A percentile compares a stretch with the other conserved stretches of the same genome.
These are phyloP conservation scores for Naganishia vaughanmartiniae DNA, from an alignment of 768 basidiomycete genomes.

Conservation along the genomic window DNA sequence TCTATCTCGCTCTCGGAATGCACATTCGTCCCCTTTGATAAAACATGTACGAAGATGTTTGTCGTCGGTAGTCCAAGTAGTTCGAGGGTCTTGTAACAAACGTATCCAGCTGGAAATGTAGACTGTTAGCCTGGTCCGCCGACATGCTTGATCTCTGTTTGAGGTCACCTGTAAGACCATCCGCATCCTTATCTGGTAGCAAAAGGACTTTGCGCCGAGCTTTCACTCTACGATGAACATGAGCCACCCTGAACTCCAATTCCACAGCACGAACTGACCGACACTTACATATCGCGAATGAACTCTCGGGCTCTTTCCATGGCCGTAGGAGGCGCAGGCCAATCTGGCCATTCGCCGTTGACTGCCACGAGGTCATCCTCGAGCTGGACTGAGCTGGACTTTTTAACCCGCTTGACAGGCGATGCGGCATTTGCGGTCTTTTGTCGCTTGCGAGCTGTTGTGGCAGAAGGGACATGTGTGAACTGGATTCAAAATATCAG, in stretches of 20 bases:
- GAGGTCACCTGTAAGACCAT: constrained; percentile 46
- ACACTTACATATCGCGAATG: constrained; percentile 49
- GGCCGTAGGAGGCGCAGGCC: constrained; percentile 51
- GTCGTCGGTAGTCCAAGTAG: constrained; percentile 52
- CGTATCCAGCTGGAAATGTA: constrained; percentile 44
- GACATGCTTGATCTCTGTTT: not conserved
- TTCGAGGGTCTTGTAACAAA: constrained; percentile 53
- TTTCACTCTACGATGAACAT: constrained; percentile 30
- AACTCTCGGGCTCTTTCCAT: constrained; percentile 48
- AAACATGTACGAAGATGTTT: constrained; percentile 53
- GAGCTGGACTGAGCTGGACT: not conserved
- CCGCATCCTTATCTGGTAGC: constrained; percentile 58
- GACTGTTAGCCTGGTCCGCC: not conserved
- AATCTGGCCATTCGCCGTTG: constrained; percentile 43
- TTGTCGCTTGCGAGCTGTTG: constrained; percentile 12
- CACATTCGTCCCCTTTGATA: constrained; percentile 55
- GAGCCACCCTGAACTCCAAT: not conserved
- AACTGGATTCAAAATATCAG: not conserved
- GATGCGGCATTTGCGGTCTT: not conserved
- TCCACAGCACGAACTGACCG: not conserved
- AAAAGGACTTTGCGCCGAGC: constrained; percentile 48
- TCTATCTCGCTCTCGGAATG: constrained; percentile 51
- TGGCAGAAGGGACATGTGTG: not conserved
- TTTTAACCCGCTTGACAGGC: not conserved
- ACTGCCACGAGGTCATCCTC: constrained; percentile 5